Evolutionary conservation across 768 basidiomycete genomes (phyloP).

Genomic region (Phlegmacium glaucopus): DNA sequence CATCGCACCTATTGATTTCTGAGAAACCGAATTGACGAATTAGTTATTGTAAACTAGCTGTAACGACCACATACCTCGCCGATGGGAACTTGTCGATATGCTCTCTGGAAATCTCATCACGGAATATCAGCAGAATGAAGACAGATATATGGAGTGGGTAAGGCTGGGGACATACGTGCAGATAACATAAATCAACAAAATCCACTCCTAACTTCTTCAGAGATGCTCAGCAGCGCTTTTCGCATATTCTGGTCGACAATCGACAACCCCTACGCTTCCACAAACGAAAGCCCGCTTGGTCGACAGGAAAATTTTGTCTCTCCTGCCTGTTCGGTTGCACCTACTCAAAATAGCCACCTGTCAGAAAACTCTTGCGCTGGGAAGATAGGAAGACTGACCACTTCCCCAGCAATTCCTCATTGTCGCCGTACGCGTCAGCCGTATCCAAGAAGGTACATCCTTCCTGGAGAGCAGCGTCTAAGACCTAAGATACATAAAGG

Average conservation of each 20-base stretch:
- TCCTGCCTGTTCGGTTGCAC: constrained; percentile 49
- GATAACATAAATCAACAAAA: constrained; percentile 43
- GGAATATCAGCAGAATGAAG: too few species aligned
- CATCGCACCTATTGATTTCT: constrained; percentile 46
- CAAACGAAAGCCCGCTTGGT: constrained; percentile 41
- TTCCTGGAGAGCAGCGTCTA: constrained; percentile 38
- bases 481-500: constrained; percentile 21
- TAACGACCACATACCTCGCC: constrained; percentile 33
- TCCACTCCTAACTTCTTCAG: constrained; percentile 38
- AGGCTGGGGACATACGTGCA: constrained; percentile 30
- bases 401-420: constrained; percentile 40
- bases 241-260: constrained; percentile 36
- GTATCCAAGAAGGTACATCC: constrained; percentile 48
- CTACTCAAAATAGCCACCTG: constrained; percentile 15
- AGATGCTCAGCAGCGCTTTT: constrained; percentile 31
- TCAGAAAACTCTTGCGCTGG: neutral
- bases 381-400: constrained; percentile 24
- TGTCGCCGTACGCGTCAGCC: constrained; percentile 42
- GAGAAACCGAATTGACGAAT: neutral
- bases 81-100: constrained; percentile 42
- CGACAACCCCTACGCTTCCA: constrained; percentile 11
- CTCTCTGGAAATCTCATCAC: constrained; percentile 16
- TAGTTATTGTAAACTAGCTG: neutral
- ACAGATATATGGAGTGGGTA: too few species aligned
- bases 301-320: constrained; percentile 55